Evolutionary conservation across 192 early-diverging fungal genomes (phyloP).

Genomic region (Haplosporangium gracile): DNA sequence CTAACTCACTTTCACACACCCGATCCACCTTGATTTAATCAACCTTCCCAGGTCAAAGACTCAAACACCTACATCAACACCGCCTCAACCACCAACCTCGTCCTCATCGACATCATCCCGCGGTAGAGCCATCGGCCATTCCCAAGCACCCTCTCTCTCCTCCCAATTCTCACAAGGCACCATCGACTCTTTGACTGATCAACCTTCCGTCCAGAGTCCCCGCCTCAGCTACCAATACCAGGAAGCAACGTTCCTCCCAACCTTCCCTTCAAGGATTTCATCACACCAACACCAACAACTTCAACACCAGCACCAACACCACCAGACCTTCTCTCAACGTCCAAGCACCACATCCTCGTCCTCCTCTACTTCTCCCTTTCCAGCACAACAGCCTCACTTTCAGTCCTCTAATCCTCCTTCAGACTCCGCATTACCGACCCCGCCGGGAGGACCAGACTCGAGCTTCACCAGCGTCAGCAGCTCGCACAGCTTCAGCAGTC

Average conservation of each 20-base stretch:
- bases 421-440: conserved; percentile 6
- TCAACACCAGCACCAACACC: background rate
- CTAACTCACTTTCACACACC: background rate
- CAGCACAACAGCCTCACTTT: background rate
- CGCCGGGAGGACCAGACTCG: conserved; percentile 19
- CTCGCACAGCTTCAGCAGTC: conserved; percentile 27
- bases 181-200: background rate
- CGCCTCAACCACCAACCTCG: background rate
- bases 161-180: background rate
- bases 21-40: background rate
- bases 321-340: background rate
- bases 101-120: background rate
- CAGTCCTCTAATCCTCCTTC: background rate
- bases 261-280: conserved; percentile 19
- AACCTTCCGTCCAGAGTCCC: background rate
- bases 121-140: background rate
- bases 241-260: background rate
- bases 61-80: background rate
- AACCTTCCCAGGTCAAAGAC: background rate
- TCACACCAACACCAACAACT: conserved; percentile 16
- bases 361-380: background rate
- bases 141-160: background rate
- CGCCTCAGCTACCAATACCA: background rate
- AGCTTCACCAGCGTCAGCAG: conserved; percentile 27
- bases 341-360: background rate